phyloP scores from a whole-genome alignment of 1,284 basidiomycete species.

The Boletus mariae region DNA sequence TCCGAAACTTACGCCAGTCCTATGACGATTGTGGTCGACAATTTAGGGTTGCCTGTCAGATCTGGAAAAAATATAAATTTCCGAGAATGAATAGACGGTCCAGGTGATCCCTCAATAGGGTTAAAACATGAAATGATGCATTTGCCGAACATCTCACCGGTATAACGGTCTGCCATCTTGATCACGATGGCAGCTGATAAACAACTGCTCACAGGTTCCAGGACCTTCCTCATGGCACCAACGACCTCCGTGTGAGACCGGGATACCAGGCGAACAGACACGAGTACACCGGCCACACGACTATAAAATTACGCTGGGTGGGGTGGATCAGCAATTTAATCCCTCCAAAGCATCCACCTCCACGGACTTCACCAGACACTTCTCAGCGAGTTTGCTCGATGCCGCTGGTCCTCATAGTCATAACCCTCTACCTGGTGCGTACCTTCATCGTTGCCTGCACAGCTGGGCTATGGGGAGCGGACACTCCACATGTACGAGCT shows the following conservation, averaged over 20 bases:
- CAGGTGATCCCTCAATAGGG: constrained; percentile 29
- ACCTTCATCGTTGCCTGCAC: constrained; percentile 6
- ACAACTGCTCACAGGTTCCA: constrained; percentile 16
- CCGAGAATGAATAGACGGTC: constrained; percentile 27
- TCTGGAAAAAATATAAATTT: constrained; percentile 18
- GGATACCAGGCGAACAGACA: constrained; percentile 13
- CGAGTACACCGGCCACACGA: constrained; percentile 13
- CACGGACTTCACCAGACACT: constrained; percentile 1
- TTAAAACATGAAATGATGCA: constrained; percentile 24
- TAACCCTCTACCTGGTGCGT: constrained; percentile 15
- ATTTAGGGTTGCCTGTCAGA: constrained; percentile 20
- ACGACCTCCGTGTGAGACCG: constrained; percentile 79
- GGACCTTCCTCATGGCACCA: constrained; percentile 63
- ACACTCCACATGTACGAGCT: neutral
- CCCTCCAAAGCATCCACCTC: constrained; percentile 8
- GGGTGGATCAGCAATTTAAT: constrained; percentile 11
- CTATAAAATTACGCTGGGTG: constrained; percentile 25
- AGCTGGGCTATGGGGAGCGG: constrained; percentile 21
- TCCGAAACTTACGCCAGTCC: constrained; percentile 5
- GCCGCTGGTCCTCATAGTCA: neutral
- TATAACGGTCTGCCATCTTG: constrained; percentile 21
- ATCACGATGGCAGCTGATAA: constrained; percentile 28
- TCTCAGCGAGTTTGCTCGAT: neutral
- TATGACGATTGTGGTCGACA: constrained; percentile 10
- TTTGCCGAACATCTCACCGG: constrained; percentile 27